Evolutionary conservation across 345 rosid genomes (phyloP).

Genomic region (Cardamine occulta): DNA sequence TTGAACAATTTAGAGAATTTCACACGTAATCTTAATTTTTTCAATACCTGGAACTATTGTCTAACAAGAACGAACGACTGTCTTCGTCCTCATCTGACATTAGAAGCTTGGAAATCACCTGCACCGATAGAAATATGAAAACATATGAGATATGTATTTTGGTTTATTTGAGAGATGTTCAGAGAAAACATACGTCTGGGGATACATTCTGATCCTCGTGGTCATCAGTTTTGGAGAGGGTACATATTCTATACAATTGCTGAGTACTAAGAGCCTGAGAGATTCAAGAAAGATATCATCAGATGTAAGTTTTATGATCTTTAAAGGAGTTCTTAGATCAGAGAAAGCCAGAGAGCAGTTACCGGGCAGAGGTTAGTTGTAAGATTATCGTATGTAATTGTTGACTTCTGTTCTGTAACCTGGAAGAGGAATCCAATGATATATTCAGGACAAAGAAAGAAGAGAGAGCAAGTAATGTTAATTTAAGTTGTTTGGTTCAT

Average conservation of each 20-base stretch:
- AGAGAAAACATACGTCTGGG: slow-evolving; percentile 57
- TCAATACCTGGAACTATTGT: slow-evolving; percentile 74
- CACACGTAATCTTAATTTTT: not conserved
- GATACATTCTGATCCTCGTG: slow-evolving; percentile 65
- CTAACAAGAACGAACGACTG: slow-evolving; percentile 68
- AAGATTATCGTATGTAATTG: slow-evolving; percentile 80
- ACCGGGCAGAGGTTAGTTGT: slow-evolving; percentile 89
- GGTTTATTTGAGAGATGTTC: slow-evolving; percentile 9
- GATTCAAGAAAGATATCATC: slow-evolving; percentile 7
- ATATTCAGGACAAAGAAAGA: slow-evolving; percentile 13
- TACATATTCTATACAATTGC: slow-evolving; percentile 84
- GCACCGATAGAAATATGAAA: slow-evolving; percentile 29
- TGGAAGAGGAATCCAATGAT: slow-evolving; percentile 40
- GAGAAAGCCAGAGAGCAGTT: slow-evolving; percentile 48
- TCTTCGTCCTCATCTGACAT: slow-evolving; percentile 74
- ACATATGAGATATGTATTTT: not conserved
- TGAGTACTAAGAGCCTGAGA: slow-evolving; percentile 81
- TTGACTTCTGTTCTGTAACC: slow-evolving; percentile 83
- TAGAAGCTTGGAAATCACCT: slow-evolving; percentile 81
- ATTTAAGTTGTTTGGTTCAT: slow-evolving; percentile 19
- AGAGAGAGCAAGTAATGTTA: slow-evolving; percentile 3
- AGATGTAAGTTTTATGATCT: not conserved
- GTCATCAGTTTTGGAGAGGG: slow-evolving; percentile 69
- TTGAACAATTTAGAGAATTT: slow-evolving; percentile 1
- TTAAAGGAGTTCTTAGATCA: not conserved